Conservation (phyloP, 257 asterid genomes). For the Ilex aquifolium region DNA sequence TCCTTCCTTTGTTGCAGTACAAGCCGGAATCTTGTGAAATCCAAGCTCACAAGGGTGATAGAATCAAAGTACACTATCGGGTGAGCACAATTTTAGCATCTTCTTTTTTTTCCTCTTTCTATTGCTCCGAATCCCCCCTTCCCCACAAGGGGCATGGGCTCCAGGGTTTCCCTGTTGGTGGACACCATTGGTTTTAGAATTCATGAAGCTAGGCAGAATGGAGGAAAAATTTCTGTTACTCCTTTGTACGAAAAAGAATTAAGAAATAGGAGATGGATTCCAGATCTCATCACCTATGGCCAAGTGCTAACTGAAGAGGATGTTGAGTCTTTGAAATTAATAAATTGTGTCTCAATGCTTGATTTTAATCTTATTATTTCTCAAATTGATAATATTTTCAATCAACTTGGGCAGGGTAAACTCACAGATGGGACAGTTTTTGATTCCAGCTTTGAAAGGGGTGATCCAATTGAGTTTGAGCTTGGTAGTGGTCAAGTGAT, state of each 20-base stretch:
- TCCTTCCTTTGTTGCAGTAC: constrained; percentile 45
- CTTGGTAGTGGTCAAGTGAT: constrained; percentile 96
- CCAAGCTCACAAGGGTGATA: constrained; percentile 94
- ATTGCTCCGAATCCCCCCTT: constrained; percentile 4
- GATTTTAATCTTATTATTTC: not conserved
- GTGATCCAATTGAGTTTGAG: constrained; percentile 88
- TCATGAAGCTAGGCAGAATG: too few species aligned
- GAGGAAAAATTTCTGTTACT: too few species aligned
- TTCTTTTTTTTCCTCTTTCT: not conserved
- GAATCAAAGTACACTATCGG: constrained; percentile 83
- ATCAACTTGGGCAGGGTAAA: constrained; percentile 56
- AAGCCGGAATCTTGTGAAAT: constrained; percentile 76
- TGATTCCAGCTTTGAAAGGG: constrained; percentile 93
- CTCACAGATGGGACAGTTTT: constrained; percentile 97
- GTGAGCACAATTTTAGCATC: constrained; percentile 33
- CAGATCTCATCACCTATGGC: not conserved
- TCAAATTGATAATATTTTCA: not conserved
- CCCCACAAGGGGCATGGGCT: too few species aligned
- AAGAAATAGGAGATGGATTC: too few species aligned
- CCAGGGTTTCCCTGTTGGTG: too few species aligned
- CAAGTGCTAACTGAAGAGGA: not conserved
- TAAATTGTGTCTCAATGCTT: too few species aligned
- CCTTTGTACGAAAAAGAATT: too few species aligned
- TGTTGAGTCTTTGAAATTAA: too few species aligned
- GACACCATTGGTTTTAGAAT: too few species aligned